Percentiles rank a stretch among this genome's conserved stretches.
These are phyloP conservation scores for Monosporozyma unispora DNA, from an alignment of 805 yeast species.

Conservation along the genomic window DNA sequence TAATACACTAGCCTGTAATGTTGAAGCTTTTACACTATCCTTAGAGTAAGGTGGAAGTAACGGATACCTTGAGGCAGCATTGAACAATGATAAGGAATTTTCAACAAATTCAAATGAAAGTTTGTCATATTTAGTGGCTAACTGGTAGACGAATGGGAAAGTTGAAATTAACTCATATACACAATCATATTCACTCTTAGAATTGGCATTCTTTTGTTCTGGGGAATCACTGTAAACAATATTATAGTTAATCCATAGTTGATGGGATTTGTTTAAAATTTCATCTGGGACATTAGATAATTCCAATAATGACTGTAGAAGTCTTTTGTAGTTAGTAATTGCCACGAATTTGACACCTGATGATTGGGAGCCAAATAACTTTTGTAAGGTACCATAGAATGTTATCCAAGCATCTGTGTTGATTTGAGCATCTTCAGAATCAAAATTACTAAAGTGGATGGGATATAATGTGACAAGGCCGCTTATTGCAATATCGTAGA, in stretches of 20 bases:
- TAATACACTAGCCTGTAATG: conserved; percentile 53
- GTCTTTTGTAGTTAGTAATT: conserved; percentile 44
- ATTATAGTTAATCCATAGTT: conserved; percentile 41
- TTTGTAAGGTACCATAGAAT: conserved; percentile 41
- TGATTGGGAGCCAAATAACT: conserved; percentile 36
- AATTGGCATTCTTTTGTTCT: conserved; percentile 16
- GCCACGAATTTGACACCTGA: conserved; percentile 39
- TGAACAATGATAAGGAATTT: conserved; percentile 48
- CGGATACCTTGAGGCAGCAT: conserved; percentile 64
- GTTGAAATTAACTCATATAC: conserved; percentile 46
- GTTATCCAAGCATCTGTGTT: conserved; percentile 44
- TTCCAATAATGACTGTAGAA: conserved; percentile 38
- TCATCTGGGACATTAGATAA: conserved; percentile 26
- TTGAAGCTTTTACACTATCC: conserved; percentile 52
- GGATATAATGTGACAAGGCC: conserved; percentile 60
- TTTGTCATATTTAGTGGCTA: conserved; percentile 30
- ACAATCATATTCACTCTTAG: conserved; percentile 47
- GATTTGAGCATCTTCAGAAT: conserved; percentile 1
- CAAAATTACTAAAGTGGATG: conserved; percentile 38
- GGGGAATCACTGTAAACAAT: conserved; percentile 37
- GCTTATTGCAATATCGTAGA: conserved; percentile 47
- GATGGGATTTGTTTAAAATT: conserved; percentile 34
- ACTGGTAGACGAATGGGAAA: conserved; percentile 40
- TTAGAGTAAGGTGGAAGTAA: conserved; percentile 47
- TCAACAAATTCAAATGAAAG: conserved; percentile 33